phyloP scores from a whole-genome alignment of 441 rosid genomes.

The Pelargonium myrrhifolium region DNA sequence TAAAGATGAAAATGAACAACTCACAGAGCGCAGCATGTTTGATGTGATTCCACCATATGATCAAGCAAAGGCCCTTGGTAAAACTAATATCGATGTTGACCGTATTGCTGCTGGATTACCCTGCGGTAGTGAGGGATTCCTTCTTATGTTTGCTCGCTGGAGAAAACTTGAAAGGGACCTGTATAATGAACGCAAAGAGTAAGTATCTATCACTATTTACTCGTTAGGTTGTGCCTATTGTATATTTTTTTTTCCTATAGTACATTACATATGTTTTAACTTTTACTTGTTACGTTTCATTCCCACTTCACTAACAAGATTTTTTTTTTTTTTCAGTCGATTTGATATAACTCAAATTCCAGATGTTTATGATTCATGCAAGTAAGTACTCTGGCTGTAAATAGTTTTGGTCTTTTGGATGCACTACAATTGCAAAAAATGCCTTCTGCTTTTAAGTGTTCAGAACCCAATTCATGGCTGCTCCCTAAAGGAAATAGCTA shows the following conservation, averaged over 20 bases:
- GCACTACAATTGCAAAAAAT: background rate
- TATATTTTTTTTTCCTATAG: background rate
- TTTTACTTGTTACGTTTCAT: background rate
- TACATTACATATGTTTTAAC: background rate
- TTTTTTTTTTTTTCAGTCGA: conserved; percentile 32
- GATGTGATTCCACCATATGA: conserved; percentile 91
- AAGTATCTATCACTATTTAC: conserved; percentile 27
- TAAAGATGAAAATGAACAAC: conserved; percentile 88
- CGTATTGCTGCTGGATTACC: conserved; percentile 99
- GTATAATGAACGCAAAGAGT: conserved; percentile 97
- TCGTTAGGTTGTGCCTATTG: conserved; percentile 12
- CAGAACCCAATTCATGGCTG: background rate
- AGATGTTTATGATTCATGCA: conserved; percentile 99
- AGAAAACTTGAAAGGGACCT: conserved; percentile 97
- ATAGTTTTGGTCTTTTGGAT: conserved; percentile 10
- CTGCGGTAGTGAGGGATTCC: conserved; percentile 99
- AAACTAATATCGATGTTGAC: conserved; percentile 88
- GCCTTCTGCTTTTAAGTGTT: background rate
- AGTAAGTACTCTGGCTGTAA: conserved; percentile 53
- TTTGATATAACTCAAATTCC: conserved; percentile 99
- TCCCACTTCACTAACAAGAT: background rate
- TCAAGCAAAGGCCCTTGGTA: conserved; percentile 99
- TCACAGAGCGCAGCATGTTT: conserved; percentile 60
- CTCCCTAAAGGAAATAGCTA: background rate
- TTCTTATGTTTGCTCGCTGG: conserved; percentile 99